Conservation (phyloP, 2,329 filamentous ascomycete genomes). For the Pseudogymnoascus sp. region DNA sequence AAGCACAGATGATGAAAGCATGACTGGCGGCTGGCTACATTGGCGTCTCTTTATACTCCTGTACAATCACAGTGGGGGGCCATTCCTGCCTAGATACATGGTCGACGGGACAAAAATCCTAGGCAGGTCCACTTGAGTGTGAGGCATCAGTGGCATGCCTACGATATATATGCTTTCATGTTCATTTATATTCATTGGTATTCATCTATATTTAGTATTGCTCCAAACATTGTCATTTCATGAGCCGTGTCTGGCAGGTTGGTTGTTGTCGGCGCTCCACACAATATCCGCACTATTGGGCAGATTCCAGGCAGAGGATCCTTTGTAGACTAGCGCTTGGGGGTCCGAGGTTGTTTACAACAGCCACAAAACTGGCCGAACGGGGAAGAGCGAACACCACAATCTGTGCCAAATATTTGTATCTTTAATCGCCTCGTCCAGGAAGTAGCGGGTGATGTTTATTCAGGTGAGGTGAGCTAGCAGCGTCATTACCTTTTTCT, state of each 20-base stretch:
- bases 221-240: neutral
- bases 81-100: neutral
- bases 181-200: neutral
- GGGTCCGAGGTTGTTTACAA: neutral
- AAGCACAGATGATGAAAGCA: too few relatives aligned
- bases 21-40: neutral
- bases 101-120: neutral
- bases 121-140: neutral
- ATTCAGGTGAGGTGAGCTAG: neutral
- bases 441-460: neutral
- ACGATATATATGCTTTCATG: neutral
- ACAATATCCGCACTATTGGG: slow-evolving; percentile 4
- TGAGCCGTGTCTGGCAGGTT: neutral
- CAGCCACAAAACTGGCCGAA: neutral
- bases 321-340: neutral
- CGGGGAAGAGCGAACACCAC: neutral
- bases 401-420: neutral
- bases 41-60: slow-evolving; percentile 6
- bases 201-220: neutral
- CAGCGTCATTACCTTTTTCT: neutral
- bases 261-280: neutral
- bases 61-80: neutral
- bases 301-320: neutral
- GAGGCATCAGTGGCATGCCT: slow-evolving; percentile 7
- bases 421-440: neutral